Conservation (phyloP, 2,329 filamentous ascomycete species). For the Sporothrix curviconia region DNA sequence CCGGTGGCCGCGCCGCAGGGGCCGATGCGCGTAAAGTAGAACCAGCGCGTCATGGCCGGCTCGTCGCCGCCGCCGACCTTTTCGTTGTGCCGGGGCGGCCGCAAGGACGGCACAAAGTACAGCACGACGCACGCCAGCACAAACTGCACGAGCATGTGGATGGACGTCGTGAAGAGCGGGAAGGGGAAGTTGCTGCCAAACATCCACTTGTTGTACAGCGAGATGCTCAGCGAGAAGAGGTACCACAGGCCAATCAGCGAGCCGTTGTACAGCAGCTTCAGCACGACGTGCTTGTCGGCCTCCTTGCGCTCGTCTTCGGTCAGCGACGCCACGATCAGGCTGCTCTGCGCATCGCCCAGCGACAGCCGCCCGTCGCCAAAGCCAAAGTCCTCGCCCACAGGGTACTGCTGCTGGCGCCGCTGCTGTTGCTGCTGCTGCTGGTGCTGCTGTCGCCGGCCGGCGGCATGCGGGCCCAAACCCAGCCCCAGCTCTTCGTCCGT, state of each 20-base stretch:
- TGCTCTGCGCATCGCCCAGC: neutral
- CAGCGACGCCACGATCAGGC: conserved; percentile 29
- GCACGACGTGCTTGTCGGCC: conserved; percentile 67
- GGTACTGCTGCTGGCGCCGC: conserved; percentile 52
- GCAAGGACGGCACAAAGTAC: conserved; percentile 73
- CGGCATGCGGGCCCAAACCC: too few relatives aligned
- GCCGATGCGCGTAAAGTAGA: conserved; percentile 86
- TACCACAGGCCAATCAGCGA: conserved; percentile 82
- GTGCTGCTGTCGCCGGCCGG: conserved; percentile 62
- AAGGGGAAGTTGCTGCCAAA: conserved; percentile 91
- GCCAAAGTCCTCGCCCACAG: neutral
- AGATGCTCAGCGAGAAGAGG: conserved; percentile 86
- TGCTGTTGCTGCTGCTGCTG: conserved; percentile 62
- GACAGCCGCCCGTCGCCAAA: neutral
- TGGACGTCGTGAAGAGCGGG: conserved; percentile 86
- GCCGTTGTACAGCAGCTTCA: conserved; percentile 65
- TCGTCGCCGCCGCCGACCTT: conserved; percentile 26
- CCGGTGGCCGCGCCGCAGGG: conserved; percentile 91
- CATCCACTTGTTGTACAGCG: conserved; percentile 99
- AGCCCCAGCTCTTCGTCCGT: conserved; percentile 89
- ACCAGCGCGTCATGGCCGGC: conserved; percentile 67
- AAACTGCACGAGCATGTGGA: conserved; percentile 97
- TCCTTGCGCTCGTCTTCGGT: conserved; percentile 68
- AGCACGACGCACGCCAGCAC: conserved; percentile 68
- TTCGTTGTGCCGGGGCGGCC: conserved; percentile 47